These are phyloP conservation scores for Solanum habrochaites DNA, from an alignment of 257 asterid species.

Conservation along the genomic window DNA sequence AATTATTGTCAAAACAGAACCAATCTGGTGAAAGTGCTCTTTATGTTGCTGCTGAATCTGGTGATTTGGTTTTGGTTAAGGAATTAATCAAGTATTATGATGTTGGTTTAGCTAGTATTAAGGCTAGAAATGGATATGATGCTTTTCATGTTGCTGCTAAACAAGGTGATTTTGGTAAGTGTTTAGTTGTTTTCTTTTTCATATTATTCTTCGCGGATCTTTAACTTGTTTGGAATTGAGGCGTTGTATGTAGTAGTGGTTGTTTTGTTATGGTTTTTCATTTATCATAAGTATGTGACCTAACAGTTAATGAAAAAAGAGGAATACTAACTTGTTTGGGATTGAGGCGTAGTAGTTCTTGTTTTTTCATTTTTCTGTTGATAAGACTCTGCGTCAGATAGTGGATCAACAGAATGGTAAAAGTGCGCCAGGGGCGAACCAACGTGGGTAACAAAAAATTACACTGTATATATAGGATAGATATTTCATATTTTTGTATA, in stretches of 20 bases:
- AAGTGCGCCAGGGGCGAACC: not conserved
- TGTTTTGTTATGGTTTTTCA: not conserved
- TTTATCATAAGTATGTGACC: not conserved
- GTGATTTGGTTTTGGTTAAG: slow-evolving; percentile 37
- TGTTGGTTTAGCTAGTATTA: slow-evolving; percentile 40
- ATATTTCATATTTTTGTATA: too few species aligned
- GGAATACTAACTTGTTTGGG: not conserved
- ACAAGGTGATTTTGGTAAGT: slow-evolving; percentile 51
- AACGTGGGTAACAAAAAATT: too few species aligned
- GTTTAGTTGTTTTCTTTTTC: not conserved
- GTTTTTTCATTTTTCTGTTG: not conserved
- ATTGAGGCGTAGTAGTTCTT: not conserved
- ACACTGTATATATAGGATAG: too few species aligned
- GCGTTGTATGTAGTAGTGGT: not conserved
- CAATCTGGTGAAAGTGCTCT: slow-evolving; percentile 67
- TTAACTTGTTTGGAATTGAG: not conserved
- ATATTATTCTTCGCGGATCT: not conserved
- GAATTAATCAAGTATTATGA: slow-evolving; percentile 47
- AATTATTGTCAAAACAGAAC: slow-evolving; percentile 43
- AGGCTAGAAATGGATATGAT: slow-evolving; percentile 65
- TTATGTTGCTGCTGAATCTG: slow-evolving; percentile 61
- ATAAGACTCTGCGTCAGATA: not conserved
- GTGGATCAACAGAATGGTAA: not conserved
- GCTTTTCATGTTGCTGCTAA: slow-evolving; percentile 78
- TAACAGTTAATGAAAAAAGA: not conserved